Conservation (phyloP, 768 basidiomycete genomes). For the Tulasnella sp. region DNA sequence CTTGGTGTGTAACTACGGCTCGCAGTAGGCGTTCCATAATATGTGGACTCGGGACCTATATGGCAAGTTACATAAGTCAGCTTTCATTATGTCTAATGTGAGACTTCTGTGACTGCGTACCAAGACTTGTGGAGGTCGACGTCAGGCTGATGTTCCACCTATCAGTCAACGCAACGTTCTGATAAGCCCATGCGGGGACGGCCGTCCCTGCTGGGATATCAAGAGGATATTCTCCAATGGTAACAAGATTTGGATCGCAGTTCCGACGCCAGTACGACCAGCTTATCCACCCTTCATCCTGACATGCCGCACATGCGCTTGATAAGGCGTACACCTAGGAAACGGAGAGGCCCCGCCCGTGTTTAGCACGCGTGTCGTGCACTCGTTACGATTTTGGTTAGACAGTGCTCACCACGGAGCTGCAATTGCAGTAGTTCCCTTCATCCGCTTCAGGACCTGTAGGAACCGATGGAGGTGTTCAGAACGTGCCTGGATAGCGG, state of each 20-base stretch:
- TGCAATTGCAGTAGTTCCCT: slow-evolving; percentile 48
- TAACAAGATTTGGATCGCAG: slow-evolving; percentile 26
- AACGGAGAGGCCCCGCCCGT: neutral
- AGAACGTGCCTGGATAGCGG: neutral
- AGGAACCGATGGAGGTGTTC: neutral
- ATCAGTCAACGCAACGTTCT: slow-evolving; percentile 43
- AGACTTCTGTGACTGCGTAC: neutral
- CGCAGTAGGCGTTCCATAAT: slow-evolving; percentile 22
- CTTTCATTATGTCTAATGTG: neutral
- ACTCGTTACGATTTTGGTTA: neutral
- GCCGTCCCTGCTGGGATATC: slow-evolving; percentile 49
- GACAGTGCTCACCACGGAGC: slow-evolving; percentile 42
- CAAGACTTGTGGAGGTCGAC: neutral
- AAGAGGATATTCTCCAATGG: slow-evolving; percentile 44
- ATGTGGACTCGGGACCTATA: slow-evolving; percentile 24
- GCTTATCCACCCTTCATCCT: slow-evolving; percentile 43
- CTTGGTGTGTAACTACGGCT: neutral
- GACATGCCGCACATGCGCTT: slow-evolving; percentile 58
- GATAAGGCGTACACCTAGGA: slow-evolving; percentile 47
- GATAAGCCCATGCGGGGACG: slow-evolving; percentile 62
- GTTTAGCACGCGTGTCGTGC: neutral
- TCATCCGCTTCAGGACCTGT: neutral
- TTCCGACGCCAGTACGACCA: slow-evolving; percentile 37
- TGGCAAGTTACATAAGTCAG: neutral
- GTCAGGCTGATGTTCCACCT: slow-evolving; percentile 2